Evolutionary conservation across 805 yeast species (phyloP), one percentile per base, ranked within the genome.

Genomic region (Danielia oregonensis): DNA sequence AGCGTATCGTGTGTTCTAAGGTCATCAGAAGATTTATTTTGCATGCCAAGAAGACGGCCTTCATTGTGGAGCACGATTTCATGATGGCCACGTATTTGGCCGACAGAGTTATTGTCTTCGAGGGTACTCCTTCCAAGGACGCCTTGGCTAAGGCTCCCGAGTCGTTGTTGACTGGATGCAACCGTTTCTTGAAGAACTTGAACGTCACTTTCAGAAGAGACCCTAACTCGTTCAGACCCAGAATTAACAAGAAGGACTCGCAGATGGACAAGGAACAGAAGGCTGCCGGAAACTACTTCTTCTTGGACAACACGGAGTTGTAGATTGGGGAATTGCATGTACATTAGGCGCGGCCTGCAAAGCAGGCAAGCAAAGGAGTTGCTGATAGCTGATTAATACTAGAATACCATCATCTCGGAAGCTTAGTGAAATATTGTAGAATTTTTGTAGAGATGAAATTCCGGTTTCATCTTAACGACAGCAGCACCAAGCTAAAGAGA

Each of bases 261-360:
- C 99, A 93, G 74, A 87, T 93, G 96, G 99, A 93, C 67, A 93
- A 84, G 69, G 97, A 93, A 70, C 99, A 93, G 68, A 93, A 93
- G 70, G 58, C 77, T 28, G 57, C 78, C 32, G 98, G 98, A 42
- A 89, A 91, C 74, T 93, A 84, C 72, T 93, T 93, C 81, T 93
- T 93, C 79, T 76, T 93, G 68, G 98, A 91, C 57, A 78, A 67
- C 43, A 40, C 68, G 30, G 70, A 56, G 46, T 64, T 67, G 52
- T 66, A 55, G 37, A 36, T 21, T 36, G 42, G 31, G 19, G 30
- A 31, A 39, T 42, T 43, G 48, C 48, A 46, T 46, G 51, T 39
- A 42, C 44, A 42, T 30, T 44, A 37, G 48, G 29, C 32, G n/a
- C n/a, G n/a, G n/a, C n/a, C n/a, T n/a, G n/a, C n/a, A n/a, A n/a